Evolutionary conservation across 1,284 basidiomycete genomes (phyloP).

Genomic region (Trametes sp.): DNA sequence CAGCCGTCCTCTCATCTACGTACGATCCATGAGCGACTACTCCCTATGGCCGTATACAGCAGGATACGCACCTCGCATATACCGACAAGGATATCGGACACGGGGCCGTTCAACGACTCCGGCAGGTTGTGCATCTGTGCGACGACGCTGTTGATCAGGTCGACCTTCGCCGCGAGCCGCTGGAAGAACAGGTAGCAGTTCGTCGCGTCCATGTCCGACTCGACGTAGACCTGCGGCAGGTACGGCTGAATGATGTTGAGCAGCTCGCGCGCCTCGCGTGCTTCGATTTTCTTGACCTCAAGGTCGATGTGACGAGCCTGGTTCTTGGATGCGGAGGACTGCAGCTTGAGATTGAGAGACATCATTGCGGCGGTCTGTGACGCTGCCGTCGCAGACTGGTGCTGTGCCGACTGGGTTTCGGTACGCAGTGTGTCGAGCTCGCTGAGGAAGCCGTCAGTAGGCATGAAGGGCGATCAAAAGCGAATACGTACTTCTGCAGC

Average conservation of each 20-base stretch:
- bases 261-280: constrained; percentile 81
- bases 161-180: constrained; percentile 83
- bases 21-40: not conserved
- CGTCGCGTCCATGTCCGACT: constrained; percentile 87
- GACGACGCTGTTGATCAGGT: constrained; percentile 83
- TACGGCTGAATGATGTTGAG: constrained; percentile 67
- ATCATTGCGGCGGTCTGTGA: constrained; percentile 86
- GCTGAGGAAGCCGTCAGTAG: constrained; percentile 48
- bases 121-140: constrained; percentile 85
- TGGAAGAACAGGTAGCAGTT: constrained; percentile 92
- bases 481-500: constrained; percentile 73
- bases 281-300: constrained; percentile 86
- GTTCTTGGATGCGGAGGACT: constrained; percentile 88
- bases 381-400: constrained; percentile 78
- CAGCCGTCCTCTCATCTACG: constrained; percentile 82
- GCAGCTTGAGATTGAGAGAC: constrained; percentile 91
- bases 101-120: constrained; percentile 79
- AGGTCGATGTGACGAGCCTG: constrained; percentile 89
- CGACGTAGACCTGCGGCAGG: constrained; percentile 50
- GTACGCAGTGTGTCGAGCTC: constrained; percentile 85
- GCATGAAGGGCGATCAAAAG: not conserved
- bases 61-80: constrained; percentile 80
- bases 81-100: constrained; percentile 85
- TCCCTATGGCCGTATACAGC: not conserved
- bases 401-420: constrained; percentile 85